Evolutionary conservation across 345 rosid genomes (phyloP).

Genomic region (Schrenkiella parvula): DNA sequence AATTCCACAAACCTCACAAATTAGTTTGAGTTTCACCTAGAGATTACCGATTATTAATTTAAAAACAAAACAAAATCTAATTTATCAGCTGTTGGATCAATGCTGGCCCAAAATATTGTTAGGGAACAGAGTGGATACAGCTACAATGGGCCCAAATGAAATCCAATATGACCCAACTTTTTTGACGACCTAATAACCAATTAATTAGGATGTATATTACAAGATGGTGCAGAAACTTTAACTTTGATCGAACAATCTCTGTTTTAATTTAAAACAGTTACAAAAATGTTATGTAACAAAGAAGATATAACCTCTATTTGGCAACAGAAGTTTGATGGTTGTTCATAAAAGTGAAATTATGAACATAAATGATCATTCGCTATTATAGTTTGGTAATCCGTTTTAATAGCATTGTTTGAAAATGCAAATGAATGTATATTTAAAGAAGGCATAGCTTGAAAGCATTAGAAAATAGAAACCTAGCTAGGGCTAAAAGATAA

Average conservation of each 20-base stretch:
- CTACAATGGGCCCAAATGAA: background rate
- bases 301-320: background rate
- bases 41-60: background rate
- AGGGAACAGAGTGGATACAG: background rate
- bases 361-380: background rate
- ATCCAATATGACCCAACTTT: background rate
- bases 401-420: background rate
- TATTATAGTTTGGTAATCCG: background rate
- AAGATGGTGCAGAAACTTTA: background rate
- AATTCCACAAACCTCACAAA: background rate
- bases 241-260: background rate
- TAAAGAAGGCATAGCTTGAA: constrained; percentile 3
- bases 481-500: constrained; percentile 9
- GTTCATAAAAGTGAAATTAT: background rate
- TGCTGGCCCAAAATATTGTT: background rate
- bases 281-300: background rate
- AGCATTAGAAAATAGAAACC: constrained; percentile 1
- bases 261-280: background rate
- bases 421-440: background rate
- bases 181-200: background rate
- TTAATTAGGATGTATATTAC: background rate
- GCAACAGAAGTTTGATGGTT: background rate
- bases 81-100: background rate
- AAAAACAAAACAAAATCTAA: no score
- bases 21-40: background rate